Conservation (phyloP, 768 basidiomycete species). For the Lactarius akahatsu region DNA sequence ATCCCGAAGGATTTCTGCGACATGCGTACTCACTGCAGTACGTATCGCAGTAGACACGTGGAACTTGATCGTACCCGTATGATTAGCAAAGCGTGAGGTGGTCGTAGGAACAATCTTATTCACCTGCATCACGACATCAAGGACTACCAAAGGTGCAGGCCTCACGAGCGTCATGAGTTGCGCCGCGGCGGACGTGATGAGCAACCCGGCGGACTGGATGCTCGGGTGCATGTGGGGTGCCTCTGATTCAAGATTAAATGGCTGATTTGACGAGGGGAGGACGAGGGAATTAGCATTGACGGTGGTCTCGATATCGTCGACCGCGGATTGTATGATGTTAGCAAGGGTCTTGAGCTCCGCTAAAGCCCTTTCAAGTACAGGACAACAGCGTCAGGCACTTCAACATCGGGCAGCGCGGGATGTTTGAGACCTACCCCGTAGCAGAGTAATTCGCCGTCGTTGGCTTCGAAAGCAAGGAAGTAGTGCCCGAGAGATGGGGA, state of each 20-base stretch:
- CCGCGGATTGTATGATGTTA: conserved; percentile 4
- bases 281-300: neutral
- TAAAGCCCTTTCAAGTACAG: neutral
- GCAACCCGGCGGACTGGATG: neutral
- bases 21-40: neutral
- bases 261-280: neutral
- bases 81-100: neutral
- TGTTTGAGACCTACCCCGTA: neutral
- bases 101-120: neutral
- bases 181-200: neutral
- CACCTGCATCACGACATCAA: neutral
- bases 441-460: neutral
- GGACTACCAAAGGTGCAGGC: neutral
- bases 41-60: neutral
- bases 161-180: neutral
- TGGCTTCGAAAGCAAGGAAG: neutral
- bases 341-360: conserved; percentile 10
- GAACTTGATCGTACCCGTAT: neutral
- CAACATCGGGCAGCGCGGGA: neutral
- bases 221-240: neutral
- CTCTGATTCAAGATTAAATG: neutral
- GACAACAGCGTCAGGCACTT: neutral
- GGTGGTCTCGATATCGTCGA: neutral
- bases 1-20: neutral
- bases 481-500: neutral